Conservation (phyloP, 1,284 basidiomycete species). For the Apiotrichum siamense region DNA sequence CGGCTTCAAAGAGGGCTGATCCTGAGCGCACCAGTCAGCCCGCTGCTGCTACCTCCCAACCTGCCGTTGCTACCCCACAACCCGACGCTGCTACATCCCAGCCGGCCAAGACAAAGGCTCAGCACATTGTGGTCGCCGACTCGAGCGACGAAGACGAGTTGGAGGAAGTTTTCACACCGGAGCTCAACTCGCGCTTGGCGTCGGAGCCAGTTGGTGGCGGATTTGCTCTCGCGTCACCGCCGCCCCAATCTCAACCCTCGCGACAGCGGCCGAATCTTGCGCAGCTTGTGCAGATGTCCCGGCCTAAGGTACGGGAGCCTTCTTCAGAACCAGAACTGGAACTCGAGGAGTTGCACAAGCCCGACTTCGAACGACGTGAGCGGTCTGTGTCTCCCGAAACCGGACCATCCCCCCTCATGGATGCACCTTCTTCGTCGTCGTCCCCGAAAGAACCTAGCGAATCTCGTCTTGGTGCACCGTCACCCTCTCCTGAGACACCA, state of each 20-base stretch:
- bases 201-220: neutral
- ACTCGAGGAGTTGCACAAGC: neutral
- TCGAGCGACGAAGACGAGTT: constrained; percentile 15
- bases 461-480: neutral
- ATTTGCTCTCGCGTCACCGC: neutral
- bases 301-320: neutral
- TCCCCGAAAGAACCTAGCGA: neutral
- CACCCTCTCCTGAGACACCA: neutral
- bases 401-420: too few species aligned
- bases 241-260: neutral
- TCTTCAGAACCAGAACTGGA: neutral
- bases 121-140: neutral
- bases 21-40: too few species aligned
- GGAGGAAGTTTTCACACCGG: constrained; percentile 19
- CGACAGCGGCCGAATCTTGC: neutral
- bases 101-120: too few species aligned
- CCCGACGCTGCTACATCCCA: too few species aligned
- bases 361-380: neutral
- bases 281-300: neutral
- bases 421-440: neutral
- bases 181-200: neutral
- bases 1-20: too few species aligned
- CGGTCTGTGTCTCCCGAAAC: neutral
- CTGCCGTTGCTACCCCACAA: too few species aligned
- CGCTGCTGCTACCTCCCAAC: too few species aligned